Conservation (phyloP, 371 early-diverging fungal genomes). For the Rhizomucor pusillus region DNA sequence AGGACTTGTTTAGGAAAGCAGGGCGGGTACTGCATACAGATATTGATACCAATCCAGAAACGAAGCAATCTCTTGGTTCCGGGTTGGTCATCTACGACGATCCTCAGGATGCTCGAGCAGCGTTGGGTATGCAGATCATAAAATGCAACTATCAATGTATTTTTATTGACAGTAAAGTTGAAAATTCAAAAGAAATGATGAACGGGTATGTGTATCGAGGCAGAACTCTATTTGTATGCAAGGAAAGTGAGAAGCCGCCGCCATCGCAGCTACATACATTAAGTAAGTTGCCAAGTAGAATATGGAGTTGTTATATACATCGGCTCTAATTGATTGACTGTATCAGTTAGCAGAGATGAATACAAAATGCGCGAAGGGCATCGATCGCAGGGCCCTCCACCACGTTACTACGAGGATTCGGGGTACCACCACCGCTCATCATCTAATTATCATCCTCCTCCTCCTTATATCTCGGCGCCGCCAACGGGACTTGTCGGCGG, state of each 20-base stretch:
- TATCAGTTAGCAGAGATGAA: background rate
- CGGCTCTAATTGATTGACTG: too few species aligned
- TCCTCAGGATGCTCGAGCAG: constrained; percentile 57
- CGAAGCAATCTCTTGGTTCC: constrained; percentile 62
- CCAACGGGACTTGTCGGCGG: constrained; percentile 38
- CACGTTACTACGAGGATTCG: constrained; percentile 1
- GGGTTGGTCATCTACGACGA: constrained; percentile 74
- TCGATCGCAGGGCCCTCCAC: constrained; percentile 8
- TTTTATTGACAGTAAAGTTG: background rate
- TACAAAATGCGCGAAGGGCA: background rate
- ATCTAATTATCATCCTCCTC: constrained; percentile 10
- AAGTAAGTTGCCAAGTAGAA: background rate
- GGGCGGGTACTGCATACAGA: constrained; percentile 68
- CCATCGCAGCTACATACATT: too few species aligned
- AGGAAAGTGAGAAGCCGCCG: constrained; percentile 44
- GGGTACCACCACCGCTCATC: background rate
- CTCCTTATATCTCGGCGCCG: constrained; percentile 13
- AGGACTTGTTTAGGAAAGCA: constrained; percentile 71
- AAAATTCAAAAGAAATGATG: constrained; percentile 54
- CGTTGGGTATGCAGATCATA: constrained; percentile 58
- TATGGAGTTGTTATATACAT: too few species aligned
- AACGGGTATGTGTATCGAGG: constrained; percentile 80
- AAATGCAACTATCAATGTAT: constrained; percentile 17
- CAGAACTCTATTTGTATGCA: constrained; percentile 72
- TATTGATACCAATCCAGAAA: constrained; percentile 56